Base-by-base conservation (phyloP, 768 basidiomycete species). In the Cyathus striatus region DNA sequence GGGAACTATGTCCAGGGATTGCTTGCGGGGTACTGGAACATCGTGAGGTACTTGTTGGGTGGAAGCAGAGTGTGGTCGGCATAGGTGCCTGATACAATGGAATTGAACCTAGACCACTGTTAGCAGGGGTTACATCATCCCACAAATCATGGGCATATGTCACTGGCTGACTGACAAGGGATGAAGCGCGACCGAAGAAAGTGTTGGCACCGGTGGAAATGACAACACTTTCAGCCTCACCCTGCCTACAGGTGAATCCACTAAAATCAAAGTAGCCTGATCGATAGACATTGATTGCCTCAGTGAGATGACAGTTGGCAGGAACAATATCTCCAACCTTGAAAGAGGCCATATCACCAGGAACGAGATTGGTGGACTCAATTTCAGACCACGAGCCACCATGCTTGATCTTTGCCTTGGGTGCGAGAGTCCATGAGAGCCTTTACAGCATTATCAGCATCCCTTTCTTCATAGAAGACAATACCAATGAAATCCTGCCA, bases 401-500 rank as follows among this genome's bases (percentile, higher is more conserved):
- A 47, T 95, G 92, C 70, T 80, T 89, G 59, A 91, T 90, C 67
- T 86, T 88, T 22, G 93, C 95, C 70, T 97, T 97, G 59, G 95
- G 95, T 5, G 95, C 95, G 89, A 2, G 95, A 97, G 58, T 98
- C 95, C 95, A 98, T 98, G 50, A 98, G 86, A 2, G 95, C 95
- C 71, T 95, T 96, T 71, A 98, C 95, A 23, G 95, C 95, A 64
- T 97, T 97, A 66, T 95, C 95, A 26, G 95, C 95, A 54, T 91
- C 92, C 40, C 83, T 81, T 66, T 97, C 95, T 66, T 97, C 95
- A 69, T 95, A 93, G 39, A 90, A 72, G 54, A 96, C 69, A 70
- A 98, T 98, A 78, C 95, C 95, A 68, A 88, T 78, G 68, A 98
- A 97, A 71, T 97, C 95, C 63, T 89, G 72, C 95, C 95, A 98